Base-by-base conservation (phyloP, 2,329 filamentous ascomycete species). In the Clarireedia hainanense region DNA sequence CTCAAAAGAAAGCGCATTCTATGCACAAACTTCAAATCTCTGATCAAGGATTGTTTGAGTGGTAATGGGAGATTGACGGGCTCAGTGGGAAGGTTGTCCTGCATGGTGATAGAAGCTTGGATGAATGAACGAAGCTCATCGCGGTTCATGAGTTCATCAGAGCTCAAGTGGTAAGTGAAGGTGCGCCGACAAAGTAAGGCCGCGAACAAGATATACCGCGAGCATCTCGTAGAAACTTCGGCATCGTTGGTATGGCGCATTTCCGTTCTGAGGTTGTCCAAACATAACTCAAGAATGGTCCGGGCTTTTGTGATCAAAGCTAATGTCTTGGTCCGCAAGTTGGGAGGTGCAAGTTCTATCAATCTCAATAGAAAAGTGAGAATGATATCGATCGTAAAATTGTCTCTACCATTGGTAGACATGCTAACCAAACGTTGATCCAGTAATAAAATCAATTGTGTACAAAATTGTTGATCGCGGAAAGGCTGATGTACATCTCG, bases 401-500 rank as follows among this genome's bases (percentile, higher is more conserved):
- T 71, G 58, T 88, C 84, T 0, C 82, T 74, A 78, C 81, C 86
- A 47, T 81, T 87, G 0, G 70, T 66, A 0, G 67, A 64, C 6
- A 88, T 76, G 0, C 66, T 63, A 0, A 70, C 63, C 0, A 87
- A 55, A 1, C 75, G 74, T n/a, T 67, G 58, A 1, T 70, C 60
- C 0, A 88, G 64, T 39, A 81, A 75, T 0, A 76, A 66, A 0
- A 76, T 46, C 0, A 88, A 66, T 5, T 68, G 70, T 0, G 59
- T 14, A 42, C 80, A 80, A 57, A 87, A 85, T 0, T 46, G 7
- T 0, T 58, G 3, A 17, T 85, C 77, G 1, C 58, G 58, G 39
- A 87, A 79, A 0, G 78, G 61, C 0, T 56, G 60, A 62, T 88
- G 83, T 0, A 73, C 64, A 3, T 70, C 64, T 1, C 84, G 73